Percentiles rank a stretch among this genome's conserved stretches.
Conservation (phyloP, 2,329 filamentous ascomycete genomes). For the Daldinia sp. region DNA sequence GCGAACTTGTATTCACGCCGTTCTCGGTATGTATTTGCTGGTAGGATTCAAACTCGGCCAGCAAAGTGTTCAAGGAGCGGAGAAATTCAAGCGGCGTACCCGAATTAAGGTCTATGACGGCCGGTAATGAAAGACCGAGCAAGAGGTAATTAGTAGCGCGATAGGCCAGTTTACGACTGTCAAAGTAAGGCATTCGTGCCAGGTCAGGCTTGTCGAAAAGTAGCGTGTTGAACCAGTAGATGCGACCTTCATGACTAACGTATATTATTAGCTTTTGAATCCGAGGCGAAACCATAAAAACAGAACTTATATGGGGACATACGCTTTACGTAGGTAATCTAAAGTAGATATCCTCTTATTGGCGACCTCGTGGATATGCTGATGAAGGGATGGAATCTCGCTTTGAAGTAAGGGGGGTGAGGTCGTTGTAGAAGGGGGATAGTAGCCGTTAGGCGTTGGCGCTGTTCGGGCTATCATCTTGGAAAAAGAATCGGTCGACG, state of each 20-base stretch:
- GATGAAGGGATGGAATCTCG: slow-evolving; percentile 60
- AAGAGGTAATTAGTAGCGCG: slow-evolving; percentile 94
- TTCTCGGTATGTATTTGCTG: slow-evolving; percentile 85
- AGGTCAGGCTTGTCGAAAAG: slow-evolving; percentile 88
- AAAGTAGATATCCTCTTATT: slow-evolving; percentile 94
- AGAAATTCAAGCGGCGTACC: slow-evolving; percentile 85
- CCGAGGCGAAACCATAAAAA: neutral
- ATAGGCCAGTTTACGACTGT: slow-evolving; percentile 81
- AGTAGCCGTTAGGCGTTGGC: slow-evolving; percentile 48
- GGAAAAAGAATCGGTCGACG: slow-evolving; percentile 50
- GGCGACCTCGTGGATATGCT: slow-evolving; percentile 82
- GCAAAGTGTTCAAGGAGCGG: slow-evolving; percentile 81
- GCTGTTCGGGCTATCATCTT: slow-evolving; percentile 57
- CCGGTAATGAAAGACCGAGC: slow-evolving; percentile 88
- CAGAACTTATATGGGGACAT: slow-evolving; percentile 49
- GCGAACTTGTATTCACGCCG: slow-evolving; percentile 70
- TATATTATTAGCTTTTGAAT: neutral
- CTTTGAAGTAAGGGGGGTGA: slow-evolving; percentile 44
- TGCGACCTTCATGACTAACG: slow-evolving; percentile 83
- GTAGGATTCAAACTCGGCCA: slow-evolving; percentile 93
- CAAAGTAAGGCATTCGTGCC: slow-evolving; percentile 83
- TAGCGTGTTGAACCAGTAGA: slow-evolving; percentile 98
- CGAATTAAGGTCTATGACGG: slow-evolving; percentile 87
- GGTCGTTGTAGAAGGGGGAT: slow-evolving; percentile 36
- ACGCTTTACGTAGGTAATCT: slow-evolving; percentile 93